A percentile compares a stretch with the other conserved stretches of the same genome.
Conservation (phyloP, 148 eudicot species). For the Rhododendron molle region DNA sequence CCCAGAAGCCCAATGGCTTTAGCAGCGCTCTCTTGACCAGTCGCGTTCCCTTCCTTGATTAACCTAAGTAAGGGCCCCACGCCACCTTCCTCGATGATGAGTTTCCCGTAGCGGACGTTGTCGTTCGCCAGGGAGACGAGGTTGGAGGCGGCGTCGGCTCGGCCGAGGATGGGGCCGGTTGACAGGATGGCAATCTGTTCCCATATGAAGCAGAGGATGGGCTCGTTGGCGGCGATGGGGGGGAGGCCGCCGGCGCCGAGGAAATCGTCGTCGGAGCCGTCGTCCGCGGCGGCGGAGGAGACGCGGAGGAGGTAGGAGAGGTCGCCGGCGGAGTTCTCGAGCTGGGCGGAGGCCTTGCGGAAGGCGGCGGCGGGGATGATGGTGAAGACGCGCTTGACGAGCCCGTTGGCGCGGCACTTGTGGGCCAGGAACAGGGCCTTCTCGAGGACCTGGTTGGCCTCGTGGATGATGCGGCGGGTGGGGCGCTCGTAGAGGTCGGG, state of each 20-base stretch:
- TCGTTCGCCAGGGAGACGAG: constrained; percentile 8
- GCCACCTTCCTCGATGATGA: constrained; percentile 16
- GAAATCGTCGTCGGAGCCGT: background rate
- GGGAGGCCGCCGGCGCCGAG: constrained; percentile 4
- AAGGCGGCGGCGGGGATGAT: constrained; percentile 5
- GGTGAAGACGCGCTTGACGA: constrained; percentile 6
- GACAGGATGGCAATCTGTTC: constrained; percentile 4
- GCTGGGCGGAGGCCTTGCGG: background rate
- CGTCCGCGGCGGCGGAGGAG: background rate
- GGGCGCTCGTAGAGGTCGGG: constrained; percentile 15
- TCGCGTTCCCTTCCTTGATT: constrained; percentile 1
- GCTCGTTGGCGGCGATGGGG: constrained; percentile 15
- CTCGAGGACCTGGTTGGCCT: constrained; percentile 3
- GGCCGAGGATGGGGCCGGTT: background rate
- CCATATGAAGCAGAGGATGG: constrained; percentile 15
- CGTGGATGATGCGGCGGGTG: constrained; percentile 15
- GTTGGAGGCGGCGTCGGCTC: constrained; percentile 1
- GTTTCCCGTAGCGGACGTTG: constrained; percentile 10
- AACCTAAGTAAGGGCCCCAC: constrained; percentile 1
- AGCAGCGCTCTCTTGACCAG: constrained; percentile 10
- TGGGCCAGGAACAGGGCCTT: constrained; percentile 1
- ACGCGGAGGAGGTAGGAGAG: constrained; percentile 11
- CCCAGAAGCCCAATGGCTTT: constrained; percentile 10
- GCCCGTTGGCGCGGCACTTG: background rate
- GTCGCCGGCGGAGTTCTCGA: constrained; percentile 14